Base-by-base conservation (phyloP, 805 yeast genomes). In the Blastobotrys terrestris region DNA sequence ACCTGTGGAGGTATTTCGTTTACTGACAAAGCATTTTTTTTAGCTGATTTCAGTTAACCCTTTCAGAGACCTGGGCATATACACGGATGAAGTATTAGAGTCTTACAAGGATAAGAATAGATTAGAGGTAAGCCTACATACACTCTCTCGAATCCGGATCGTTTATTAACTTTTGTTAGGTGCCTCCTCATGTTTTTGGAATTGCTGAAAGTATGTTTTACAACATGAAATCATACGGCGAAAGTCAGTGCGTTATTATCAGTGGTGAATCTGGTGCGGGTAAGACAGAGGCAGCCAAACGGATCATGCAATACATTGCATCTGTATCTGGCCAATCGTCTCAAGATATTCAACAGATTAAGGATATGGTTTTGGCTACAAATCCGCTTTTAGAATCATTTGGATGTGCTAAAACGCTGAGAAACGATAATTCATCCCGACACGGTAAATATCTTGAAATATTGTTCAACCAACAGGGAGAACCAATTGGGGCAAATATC, bases 221-320 rank as follows among this genome's bases (percentile, higher is more conserved):
- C 72, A 87, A 92, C 68, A 78, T 94, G 83, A 91, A 91, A 70
- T 85, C 96, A 0, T 94, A 94, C 70, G 81, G 86, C 54, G 98
- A 94, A 63, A 89, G 83, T 65, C 99, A 94, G 68, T 92, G 98
- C 77, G 98, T 94, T 19, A 94, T 94, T 62, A 94, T 94, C 60
- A 87, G 96, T 2, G 98, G 98, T 53, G 98, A 92, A 68, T 87
- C 96, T 1, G 98, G 98, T 57, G 98, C 98, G 3, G 98, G 98
- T 49, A 92, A 92, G 67, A 92, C 98, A 3, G 98, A 92, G 72
- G 97, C 97, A 19, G 97, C 98, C 43, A 92, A 92, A 74, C 82
- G 95, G 67, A 91, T 92, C 69, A 92, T 92, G 98, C 97, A 92
- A 71, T 92, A 92, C 67, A 85, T 92, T 60, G 69, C 97, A 39